Percentiles rank a stretch among this genome's conserved stretches.
Conservation (phyloP, 1,139 yeast genomes). For the Hyphopichia buzzinii region DNA sequence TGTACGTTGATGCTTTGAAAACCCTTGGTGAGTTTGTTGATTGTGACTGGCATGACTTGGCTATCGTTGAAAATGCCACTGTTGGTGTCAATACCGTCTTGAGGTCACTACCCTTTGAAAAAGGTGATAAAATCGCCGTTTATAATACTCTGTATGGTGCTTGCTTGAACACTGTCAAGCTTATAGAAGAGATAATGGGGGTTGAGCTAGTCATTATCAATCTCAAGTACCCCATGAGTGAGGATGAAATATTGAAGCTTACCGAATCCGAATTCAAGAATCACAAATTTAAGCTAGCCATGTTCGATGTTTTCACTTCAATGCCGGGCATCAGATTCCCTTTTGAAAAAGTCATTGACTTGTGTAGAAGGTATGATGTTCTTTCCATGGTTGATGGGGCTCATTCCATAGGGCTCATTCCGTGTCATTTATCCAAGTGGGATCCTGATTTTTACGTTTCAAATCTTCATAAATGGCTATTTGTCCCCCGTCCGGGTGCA, state of each 20-base stretch:
- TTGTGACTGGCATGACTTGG: slow-evolving; percentile 44
- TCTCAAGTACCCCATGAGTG: slow-evolving; percentile 48
- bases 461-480: slow-evolving; percentile 72
- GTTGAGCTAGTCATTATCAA: slow-evolving; percentile 45
- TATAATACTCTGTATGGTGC: slow-evolving; percentile 58
- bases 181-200: slow-evolving; percentile 40
- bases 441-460: slow-evolving; percentile 63
- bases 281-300: slow-evolving; percentile 34
- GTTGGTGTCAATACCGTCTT: slow-evolving; percentile 59
- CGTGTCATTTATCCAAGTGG: slow-evolving; percentile 40
- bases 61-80: slow-evolving; percentile 59
- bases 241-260: slow-evolving; percentile 42
- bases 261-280: slow-evolving; percentile 32
- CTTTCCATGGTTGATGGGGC: slow-evolving; percentile 71
- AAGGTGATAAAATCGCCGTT: slow-evolving; percentile 55
- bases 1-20: slow-evolving; percentile 29
- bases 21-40: slow-evolving; percentile 31
- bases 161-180: slow-evolving; percentile 52
- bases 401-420: slow-evolving; percentile 61
- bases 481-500: slow-evolving; percentile 58
- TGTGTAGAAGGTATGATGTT: slow-evolving; percentile 48
- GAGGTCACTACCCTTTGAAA: slow-evolving; percentile 49
- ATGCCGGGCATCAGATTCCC: slow-evolving; percentile 66
- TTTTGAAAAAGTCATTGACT: slow-evolving; percentile 44
- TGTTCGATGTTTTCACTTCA: slow-evolving; percentile 64